A percentile compares a stretch with the other conserved stretches of the same genome.
Conservation (phyloP, 345 rosid genomes). For the Euphorbia lathyris region DNA sequence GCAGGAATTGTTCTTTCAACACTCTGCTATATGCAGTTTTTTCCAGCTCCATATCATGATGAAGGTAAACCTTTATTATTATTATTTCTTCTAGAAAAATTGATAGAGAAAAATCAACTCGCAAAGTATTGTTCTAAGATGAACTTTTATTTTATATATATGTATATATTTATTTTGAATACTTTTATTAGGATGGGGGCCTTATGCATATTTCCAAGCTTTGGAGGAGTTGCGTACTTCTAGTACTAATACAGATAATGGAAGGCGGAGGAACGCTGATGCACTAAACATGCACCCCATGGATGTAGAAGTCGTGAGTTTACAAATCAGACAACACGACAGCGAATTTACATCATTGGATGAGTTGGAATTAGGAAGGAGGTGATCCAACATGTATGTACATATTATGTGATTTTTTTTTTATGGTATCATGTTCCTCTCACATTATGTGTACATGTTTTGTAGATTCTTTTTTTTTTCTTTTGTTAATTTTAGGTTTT, state of each 20-base stretch:
- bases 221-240: constrained; percentile 33
- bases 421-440: no score
- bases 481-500: no score
- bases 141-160: background rate
- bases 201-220: constrained; percentile 66
- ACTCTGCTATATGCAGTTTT: constrained; percentile 63
- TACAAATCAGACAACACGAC: constrained; percentile 2
- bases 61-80: constrained; percentile 29
- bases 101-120: background rate
- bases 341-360: constrained; percentile 16
- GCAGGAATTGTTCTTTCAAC: constrained; percentile 37
- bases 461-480: background rate
- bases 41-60: constrained; percentile 55
- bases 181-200: constrained; percentile 49
- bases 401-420: background rate
- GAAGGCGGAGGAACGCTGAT: constrained; percentile 18
- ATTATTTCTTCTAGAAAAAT: no score
- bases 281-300: constrained; percentile 12
- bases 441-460: no score
- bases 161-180: background rate
- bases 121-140: background rate
- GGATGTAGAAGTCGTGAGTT: constrained; percentile 6
- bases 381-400: constrained; percentile 7
- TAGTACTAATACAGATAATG: background rate
- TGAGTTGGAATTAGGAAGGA: constrained; percentile 30